Conservation (phyloP, 768 basidiomycete species). For the Crassisporium funariophilum region DNA sequence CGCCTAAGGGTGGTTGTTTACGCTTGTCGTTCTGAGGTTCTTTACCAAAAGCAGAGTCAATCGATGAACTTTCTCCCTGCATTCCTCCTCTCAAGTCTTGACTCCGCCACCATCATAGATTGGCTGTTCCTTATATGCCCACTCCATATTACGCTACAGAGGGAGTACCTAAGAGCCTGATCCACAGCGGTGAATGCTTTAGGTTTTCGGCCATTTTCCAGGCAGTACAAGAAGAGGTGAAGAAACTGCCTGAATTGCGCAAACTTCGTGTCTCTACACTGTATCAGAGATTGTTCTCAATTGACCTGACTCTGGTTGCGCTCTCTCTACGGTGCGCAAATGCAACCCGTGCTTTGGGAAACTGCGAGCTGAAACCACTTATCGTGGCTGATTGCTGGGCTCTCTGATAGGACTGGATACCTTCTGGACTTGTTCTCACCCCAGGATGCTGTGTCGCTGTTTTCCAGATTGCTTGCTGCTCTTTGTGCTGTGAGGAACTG, state of each 20-base stretch:
- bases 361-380: not conserved
- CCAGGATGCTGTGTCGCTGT: constrained; percentile 34
- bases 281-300: constrained; percentile 10
- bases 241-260: constrained; percentile 3
- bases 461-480: constrained; percentile 34
- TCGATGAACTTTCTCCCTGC: too few species aligned
- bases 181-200: too few species aligned
- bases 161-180: too few species aligned
- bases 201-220: too few species aligned
- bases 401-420: constrained; percentile 44
- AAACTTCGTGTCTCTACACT: constrained; percentile 11
- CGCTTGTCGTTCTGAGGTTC: too few species aligned
- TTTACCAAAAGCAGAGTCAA: too few species aligned
- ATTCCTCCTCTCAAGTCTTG: too few species aligned
- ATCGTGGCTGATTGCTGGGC: not conserved
- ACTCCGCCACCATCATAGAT: too few species aligned
- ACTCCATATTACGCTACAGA: too few species aligned
- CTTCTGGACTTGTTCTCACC: constrained; percentile 51
- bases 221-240: constrained; percentile 5
- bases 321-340: constrained; percentile 14
- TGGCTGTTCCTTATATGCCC: too few species aligned
- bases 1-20: too few species aligned
- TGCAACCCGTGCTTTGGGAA: not conserved
- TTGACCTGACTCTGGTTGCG: constrained; percentile 14
- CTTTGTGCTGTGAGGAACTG: constrained; percentile 39